Evolutionary conservation across 345 rosid genomes (phyloP).

Genomic region (Lagerstroemia speciosa): DNA sequence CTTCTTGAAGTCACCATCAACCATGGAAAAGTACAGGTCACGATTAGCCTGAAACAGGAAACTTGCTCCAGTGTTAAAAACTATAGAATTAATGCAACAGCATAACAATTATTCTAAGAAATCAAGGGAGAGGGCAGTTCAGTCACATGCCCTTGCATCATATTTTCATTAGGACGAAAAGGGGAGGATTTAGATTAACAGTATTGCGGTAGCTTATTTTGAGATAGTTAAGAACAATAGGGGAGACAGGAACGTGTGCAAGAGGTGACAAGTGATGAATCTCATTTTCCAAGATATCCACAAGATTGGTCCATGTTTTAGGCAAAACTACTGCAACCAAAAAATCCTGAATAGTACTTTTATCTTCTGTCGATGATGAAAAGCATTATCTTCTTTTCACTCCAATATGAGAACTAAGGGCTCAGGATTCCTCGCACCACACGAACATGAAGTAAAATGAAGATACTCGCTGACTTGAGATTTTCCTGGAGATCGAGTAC

Average conservation of each 20-base stretch:
- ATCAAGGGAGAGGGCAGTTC: not conserved
- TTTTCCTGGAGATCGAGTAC: conserved; percentile 85
- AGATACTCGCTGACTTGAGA: conserved; percentile 45
- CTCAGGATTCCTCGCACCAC: not conserved
- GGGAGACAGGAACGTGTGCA: not conserved
- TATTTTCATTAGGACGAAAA: too few species aligned
- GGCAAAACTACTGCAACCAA: not conserved
- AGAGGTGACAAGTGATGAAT: not conserved
- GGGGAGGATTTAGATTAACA: not conserved
- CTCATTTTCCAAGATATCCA: not conserved
- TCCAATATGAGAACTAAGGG: not conserved
- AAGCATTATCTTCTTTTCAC: not conserved
- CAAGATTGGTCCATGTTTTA: not conserved
- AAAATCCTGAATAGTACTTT: not conserved
- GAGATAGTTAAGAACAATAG: not conserved
- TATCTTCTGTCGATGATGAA: not conserved
- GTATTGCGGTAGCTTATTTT: too few species aligned
- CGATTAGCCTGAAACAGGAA: conserved; percentile 40
- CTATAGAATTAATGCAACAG: not conserved
- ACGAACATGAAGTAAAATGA: not conserved
- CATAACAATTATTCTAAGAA: not conserved
- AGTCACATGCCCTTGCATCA: not conserved
- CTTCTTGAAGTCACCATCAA: conserved; percentile 97
- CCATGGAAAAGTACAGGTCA: conserved; percentile 85
- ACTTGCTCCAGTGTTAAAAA: not conserved